Percentiles rank a stretch among this genome's conserved stretches.
Conservation (phyloP, 306 rosid genomes). For the Medicago arabica region DNA sequence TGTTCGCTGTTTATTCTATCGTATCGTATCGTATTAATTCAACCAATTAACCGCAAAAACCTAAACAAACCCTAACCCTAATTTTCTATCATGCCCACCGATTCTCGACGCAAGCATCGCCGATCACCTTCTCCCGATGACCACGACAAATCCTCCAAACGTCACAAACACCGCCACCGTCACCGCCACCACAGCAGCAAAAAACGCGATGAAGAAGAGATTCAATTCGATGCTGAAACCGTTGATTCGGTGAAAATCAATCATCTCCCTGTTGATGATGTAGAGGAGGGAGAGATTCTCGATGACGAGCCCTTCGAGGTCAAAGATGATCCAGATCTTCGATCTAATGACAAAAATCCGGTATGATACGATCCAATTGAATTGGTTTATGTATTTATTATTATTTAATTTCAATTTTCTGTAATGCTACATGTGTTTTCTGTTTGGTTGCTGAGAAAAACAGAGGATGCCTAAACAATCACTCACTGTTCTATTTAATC, state of each 20-base stretch:
- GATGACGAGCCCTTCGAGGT: conserved; percentile 70
- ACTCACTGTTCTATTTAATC: no score
- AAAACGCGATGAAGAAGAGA: conserved; percentile 55
- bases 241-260: conserved; percentile 32
- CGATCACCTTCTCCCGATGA: conserved; percentile 64
- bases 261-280: conserved; percentile 60
- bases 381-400: not conserved
- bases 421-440: conserved; percentile 31
- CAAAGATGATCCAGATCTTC: conserved; percentile 46
- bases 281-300: conserved; percentile 96
- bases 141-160: conserved; percentile 69
- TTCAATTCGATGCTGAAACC: conserved; percentile 45
- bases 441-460: conserved; percentile 62
- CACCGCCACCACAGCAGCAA: conserved; percentile 65
- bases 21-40: not conserved
- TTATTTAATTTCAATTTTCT: not conserved
- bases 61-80: conserved; percentile 63
- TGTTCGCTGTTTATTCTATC: conserved; percentile 13
- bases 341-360: conserved; percentile 55
- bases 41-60: not conserved
- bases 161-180: conserved; percentile 84
- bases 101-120: conserved; percentile 72
- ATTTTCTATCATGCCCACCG: conserved; percentile 62
- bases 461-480: not conserved
- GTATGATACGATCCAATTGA: conserved; percentile 56